Conservation (phyloP, 345 rosid species). For the Populus nigra region DNA sequence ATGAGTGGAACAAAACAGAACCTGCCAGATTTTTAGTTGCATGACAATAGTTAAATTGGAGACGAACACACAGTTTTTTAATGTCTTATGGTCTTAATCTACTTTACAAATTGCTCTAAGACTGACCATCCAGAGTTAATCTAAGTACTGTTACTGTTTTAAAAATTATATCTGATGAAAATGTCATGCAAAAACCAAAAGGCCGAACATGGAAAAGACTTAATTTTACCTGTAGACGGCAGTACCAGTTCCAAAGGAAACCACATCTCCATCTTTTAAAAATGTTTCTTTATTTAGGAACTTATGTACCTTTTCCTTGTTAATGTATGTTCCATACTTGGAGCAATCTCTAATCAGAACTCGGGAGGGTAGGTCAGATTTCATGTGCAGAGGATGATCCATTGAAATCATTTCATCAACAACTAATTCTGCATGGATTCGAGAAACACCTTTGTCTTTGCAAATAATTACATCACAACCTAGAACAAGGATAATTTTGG, state of each 20-base stretch:
- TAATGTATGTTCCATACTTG: constrained; percentile 82
- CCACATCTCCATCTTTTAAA: constrained; percentile 65
- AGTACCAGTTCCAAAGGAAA: constrained; percentile 80
- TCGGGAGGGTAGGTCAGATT: constrained; percentile 27
- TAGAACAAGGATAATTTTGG: constrained; percentile 17
- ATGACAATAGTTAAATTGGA: not conserved
- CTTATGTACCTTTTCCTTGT: constrained; percentile 60
- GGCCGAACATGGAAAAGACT: not conserved
- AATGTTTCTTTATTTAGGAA: constrained; percentile 54
- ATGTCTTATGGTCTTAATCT: not conserved
- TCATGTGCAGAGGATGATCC: constrained; percentile 18
- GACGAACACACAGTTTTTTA: not conserved
- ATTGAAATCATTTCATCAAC: constrained; percentile 50
- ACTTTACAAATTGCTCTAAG: not conserved
- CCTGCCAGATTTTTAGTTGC: constrained; percentile 44
- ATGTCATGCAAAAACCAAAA: not conserved
- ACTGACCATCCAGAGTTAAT: not conserved
- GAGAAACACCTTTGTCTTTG: constrained; percentile 86
- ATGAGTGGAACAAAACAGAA: constrained; percentile 57
- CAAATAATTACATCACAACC: constrained; percentile 80
- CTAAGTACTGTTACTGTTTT: not conserved
- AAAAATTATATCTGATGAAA: not conserved
- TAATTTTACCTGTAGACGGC: constrained; percentile 67
- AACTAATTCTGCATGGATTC: constrained; percentile 75
- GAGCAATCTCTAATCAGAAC: constrained; percentile 73